Evolutionary conservation across 2,329 filamentous ascomycete genomes (phyloP).

Genomic region (Epichloe festucae): DNA sequence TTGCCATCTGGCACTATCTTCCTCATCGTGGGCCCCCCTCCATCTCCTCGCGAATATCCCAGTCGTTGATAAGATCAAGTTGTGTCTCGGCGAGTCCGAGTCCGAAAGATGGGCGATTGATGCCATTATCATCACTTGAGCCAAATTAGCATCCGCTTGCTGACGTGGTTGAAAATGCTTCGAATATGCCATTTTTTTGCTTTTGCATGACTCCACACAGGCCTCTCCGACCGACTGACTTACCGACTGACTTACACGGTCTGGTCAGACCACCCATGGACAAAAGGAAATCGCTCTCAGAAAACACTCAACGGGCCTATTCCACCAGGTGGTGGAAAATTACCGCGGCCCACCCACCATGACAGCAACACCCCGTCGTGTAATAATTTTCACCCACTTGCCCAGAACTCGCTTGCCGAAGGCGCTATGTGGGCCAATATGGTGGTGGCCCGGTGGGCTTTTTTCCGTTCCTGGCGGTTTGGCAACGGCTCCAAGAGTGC

Average conservation of each 20-base stretch:
- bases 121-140: neutral
- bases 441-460: neutral
- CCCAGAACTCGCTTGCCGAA: conserved; percentile 3
- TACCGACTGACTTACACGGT: neutral
- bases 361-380: too few species aligned
- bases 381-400: too few species aligned
- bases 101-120: neutral
- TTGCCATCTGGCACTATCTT: too few species aligned
- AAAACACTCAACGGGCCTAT: neutral
- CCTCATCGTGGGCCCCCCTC: too few species aligned
- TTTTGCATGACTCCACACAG: neutral
- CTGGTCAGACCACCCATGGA: neutral
- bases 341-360: neutral
- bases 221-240: too few species aligned
- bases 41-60: neutral
- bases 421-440: conserved; percentile 3
- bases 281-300: neutral
- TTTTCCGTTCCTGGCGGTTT: neutral
- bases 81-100: neutral
- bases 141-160: neutral
- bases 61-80: neutral
- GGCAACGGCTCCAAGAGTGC: neutral
- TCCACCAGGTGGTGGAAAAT: too few species aligned
- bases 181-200: neutral
- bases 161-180: too few species aligned